Base-by-base conservation (phyloP, 2,329 filamentous ascomycete species). In the Aspergillus melleus region DNA sequence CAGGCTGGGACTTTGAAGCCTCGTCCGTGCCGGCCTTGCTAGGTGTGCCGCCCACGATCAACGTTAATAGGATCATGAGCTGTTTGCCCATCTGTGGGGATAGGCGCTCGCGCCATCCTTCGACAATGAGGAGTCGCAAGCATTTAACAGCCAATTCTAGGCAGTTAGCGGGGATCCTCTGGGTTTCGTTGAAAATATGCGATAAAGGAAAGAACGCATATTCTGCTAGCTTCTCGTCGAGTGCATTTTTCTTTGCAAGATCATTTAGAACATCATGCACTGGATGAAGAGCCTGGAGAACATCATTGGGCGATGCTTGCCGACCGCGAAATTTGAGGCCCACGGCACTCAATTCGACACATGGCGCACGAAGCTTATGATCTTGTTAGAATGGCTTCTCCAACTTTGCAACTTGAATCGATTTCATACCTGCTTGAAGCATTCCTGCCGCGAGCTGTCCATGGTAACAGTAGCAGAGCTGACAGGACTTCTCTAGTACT, bases 181-280 rank as follows among this genome's bases (percentile, higher is more conserved):
- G 86, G 66, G 91, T 89, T 63, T 88, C 84, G 60, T 91, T 88
- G 68, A 99, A 88, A 44, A 98, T 86, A 67, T 95, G 90, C 0
- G 91, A 92, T 0, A 99, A 80, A 0, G 95, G 95, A 63, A 97
- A 96, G 80, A 98, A 98, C 70, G 90, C 85, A 80, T 98, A 99
- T 79, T 97, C 93, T 14, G 93, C 92, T 19, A 98, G 80, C 73
- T 92, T 94, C 55, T 88, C 84, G 73, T 97, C 91, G 19, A 98
- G 72, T 1, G 72, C 67, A 63, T 75, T 69, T 39, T 77, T 73
- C 8, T 68, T 69, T 22, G 71, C 67, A 16, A 87, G 73, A 16
- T 73, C 72, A 8, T 72, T 64, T 11, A 83, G 66, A 2, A 71
- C 69, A 20, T 63, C 55, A 52, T 76, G 71, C 6, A 88, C 69